phyloP scores from a whole-genome alignment of 208 protist species.

The Polymyxa betae region DNA sequence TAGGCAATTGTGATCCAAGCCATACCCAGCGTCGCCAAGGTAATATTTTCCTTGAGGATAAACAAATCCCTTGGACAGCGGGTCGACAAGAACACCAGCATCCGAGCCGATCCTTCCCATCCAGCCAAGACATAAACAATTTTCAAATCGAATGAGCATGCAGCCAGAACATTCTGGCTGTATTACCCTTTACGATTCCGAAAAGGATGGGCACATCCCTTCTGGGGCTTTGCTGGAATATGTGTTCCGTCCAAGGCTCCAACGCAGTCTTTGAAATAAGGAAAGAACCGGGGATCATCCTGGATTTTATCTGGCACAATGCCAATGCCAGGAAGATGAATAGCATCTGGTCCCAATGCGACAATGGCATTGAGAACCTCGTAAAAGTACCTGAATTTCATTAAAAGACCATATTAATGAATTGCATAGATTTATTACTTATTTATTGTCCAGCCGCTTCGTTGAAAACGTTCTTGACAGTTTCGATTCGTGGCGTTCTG shows the following conservation, averaged over 20 bases:
- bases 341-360: too few species aligned
- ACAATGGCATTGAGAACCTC: too few species aligned
- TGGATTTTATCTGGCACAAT: not conserved
- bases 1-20: not conserved
- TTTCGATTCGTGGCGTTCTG: too few species aligned
- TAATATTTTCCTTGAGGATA: not conserved
- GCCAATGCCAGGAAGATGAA: too few species aligned
- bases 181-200: not conserved
- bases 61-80: not conserved
- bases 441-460: not conserved
- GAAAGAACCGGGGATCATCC: not conserved
- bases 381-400: not conserved
- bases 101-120: not conserved
- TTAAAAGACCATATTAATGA: too few species aligned
- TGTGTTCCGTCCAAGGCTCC: too few species aligned
- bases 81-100: not conserved
- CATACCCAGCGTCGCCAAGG: constrained; percentile 11
- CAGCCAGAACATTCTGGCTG: constrained; percentile 19
- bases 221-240: too few species aligned
- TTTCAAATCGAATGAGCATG: not conserved
- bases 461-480: not conserved
- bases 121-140: not conserved
- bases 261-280: too few species aligned
- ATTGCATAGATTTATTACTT: not conserved
- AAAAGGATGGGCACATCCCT: too few species aligned